phyloP scores from a whole-genome alignment of 768 basidiomycete species.

The Podaxis mareebaensis region DNA sequence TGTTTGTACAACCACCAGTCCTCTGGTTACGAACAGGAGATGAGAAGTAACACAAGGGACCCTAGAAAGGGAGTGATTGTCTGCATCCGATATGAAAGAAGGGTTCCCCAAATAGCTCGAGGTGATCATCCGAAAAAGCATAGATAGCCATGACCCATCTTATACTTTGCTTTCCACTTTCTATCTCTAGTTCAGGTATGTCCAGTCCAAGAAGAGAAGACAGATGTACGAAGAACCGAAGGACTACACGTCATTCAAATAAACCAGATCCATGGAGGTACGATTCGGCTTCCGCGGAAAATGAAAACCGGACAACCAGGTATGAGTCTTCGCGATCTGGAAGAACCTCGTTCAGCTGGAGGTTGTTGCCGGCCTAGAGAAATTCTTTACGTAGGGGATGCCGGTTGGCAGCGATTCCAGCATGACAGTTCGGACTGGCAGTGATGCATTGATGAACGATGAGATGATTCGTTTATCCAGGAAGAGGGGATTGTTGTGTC shows the following conservation, averaged over 20 bases:
- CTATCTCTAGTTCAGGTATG: not conserved
- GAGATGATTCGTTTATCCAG: too few relatives aligned
- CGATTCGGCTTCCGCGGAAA: constrained; percentile 10
- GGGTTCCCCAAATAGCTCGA: too few relatives aligned
- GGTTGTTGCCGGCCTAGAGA: not conserved
- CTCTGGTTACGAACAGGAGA: not conserved
- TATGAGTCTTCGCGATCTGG: not conserved
- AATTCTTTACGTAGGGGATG: constrained; percentile 8
- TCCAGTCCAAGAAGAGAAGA: constrained; percentile 8
- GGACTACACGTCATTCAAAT: not conserved
- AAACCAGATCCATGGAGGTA: constrained; percentile 12
- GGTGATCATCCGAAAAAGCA: too few relatives aligned
- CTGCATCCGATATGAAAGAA: too few relatives aligned
- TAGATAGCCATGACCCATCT: too few relatives aligned
- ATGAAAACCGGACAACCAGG: not conserved
- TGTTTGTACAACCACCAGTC: not conserved
- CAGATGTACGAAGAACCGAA: not conserved
- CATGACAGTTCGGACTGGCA: not conserved
- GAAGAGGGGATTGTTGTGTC: too few relatives aligned
- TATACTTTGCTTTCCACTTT: not conserved
- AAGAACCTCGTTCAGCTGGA: not conserved
- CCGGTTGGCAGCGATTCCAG: not conserved
- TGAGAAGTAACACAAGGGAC: not conserved
- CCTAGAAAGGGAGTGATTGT: too few relatives aligned
- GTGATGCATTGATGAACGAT: not conserved